Percentiles rank a stretch among this genome's conserved stretches.
Conservation (phyloP, 2,329 filamentous ascomycete genomes). For the Epichloe elymi region DNA sequence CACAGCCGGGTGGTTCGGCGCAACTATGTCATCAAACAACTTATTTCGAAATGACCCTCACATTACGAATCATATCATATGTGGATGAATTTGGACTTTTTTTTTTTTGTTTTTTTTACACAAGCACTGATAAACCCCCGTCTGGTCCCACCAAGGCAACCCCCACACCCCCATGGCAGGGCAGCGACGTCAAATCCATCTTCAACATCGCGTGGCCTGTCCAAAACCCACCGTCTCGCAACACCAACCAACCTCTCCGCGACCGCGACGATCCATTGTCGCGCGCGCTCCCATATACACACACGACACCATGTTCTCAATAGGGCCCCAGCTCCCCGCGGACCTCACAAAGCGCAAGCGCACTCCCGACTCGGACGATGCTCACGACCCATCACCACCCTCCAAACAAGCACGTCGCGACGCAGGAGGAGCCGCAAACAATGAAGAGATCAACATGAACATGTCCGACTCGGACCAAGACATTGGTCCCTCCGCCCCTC, state of each 20-base stretch:
- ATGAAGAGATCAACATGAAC: slow-evolving; percentile 27
- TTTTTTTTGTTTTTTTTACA: too few species aligned
- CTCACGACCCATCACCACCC: slow-evolving; percentile 21
- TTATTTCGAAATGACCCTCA: too few species aligned
- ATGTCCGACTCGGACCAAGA: slow-evolving; percentile 20
- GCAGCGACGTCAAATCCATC: too few species aligned
- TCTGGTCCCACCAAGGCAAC: too few species aligned
- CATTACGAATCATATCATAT: too few species aligned
- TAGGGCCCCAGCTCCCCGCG: slow-evolving; percentile 58
- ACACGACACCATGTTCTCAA: slow-evolving; percentile 42
- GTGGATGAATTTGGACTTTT: too few species aligned
- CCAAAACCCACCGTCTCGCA: not conserved
- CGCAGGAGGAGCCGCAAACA: slow-evolving; percentile 4
- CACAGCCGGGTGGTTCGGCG: too few species aligned
- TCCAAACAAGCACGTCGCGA: slow-evolving; percentile 3
- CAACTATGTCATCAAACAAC: too few species aligned
- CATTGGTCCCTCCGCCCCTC: slow-evolving; percentile 21
- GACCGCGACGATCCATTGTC: not conserved
- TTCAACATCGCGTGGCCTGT: too few species aligned
- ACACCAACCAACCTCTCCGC: not conserved
- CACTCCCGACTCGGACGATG: slow-evolving; percentile 23
- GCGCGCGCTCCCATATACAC: not conserved
- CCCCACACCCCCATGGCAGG: too few species aligned
- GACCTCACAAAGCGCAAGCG: slow-evolving; percentile 53
- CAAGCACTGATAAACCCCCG: too few species aligned